Conservation (phyloP, 1,284 basidiomycete species). For the Heliocybe sulcata region DNA sequence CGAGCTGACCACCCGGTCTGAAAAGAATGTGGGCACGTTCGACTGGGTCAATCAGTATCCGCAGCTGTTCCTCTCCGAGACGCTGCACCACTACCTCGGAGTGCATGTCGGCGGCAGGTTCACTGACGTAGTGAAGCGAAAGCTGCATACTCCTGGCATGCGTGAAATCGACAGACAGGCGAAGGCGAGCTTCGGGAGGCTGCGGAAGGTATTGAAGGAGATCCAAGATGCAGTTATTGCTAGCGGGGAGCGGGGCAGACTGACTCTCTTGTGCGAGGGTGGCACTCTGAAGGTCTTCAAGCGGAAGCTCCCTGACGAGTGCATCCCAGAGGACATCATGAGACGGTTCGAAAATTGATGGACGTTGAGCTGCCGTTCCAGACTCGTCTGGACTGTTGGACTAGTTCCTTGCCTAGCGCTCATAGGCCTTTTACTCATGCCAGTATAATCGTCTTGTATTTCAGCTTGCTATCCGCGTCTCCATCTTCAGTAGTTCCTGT, state of each 20-base stretch:
- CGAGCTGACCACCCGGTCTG: constrained; percentile 31
- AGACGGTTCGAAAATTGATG: neutral
- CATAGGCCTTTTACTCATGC: too few relatives aligned
- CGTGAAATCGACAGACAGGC: neutral
- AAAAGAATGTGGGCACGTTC: constrained; percentile 10
- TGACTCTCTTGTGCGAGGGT: constrained; percentile 4
- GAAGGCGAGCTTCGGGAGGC: constrained; percentile 10
- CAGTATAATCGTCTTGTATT: too few relatives aligned
- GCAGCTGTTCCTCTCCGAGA: constrained; percentile 46
- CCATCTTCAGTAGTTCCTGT: too few relatives aligned
- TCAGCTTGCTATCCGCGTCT: too few relatives aligned
- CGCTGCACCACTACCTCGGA: constrained; percentile 36
- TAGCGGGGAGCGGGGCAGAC: constrained; percentile 1
- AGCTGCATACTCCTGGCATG: constrained; percentile 13
- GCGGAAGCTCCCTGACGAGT: neutral
- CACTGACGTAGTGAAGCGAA: constrained; percentile 27
- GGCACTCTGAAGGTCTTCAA: constrained; percentile 4
- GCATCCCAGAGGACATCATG: neutral
- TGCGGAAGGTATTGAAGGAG: constrained; percentile 7
- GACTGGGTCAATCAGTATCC: constrained; percentile 33
- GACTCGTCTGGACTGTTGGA: too few relatives aligned
- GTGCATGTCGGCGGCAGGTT: constrained; percentile 37
- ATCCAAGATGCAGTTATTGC: constrained; percentile 7
- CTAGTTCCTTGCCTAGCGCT: too few relatives aligned
- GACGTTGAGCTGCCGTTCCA: too few relatives aligned